Evolutionary conservation across 345 rosid genomes (phyloP).

Genomic region (Xanthoceras sorbifolium): DNA sequence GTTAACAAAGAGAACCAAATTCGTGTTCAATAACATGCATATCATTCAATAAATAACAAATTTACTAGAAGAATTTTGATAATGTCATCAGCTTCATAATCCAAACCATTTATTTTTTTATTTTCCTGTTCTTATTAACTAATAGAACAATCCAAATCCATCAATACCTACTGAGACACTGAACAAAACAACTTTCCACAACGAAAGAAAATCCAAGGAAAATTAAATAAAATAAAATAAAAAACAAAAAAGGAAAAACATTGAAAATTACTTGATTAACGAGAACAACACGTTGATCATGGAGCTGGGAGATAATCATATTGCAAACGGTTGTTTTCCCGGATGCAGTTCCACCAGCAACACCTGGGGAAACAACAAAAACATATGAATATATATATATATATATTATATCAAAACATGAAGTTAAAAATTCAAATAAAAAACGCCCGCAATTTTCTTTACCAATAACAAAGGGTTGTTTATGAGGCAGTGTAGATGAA

Average conservation of each 20-base stretch:
- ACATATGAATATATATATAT: background rate
- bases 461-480: constrained; percentile 87
- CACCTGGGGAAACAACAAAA: constrained; percentile 45
- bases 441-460: background rate
- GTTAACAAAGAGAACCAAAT: background rate
- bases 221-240: no score
- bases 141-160: background rate
- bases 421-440: background rate
- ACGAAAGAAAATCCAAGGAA: background rate
- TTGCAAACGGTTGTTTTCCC: constrained; percentile 96
- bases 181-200: background rate
- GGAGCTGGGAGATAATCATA: constrained; percentile 91
- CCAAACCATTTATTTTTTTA: no score
- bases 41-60: background rate
- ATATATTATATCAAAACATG: background rate
- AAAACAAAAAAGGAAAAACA: no score
- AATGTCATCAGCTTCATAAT: background rate
- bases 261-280: constrained; percentile 63
- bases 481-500: constrained; percentile 38
- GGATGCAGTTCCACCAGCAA: constrained; percentile 91
- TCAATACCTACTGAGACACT: background rate
- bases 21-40: background rate
- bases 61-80: background rate
- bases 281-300: constrained; percentile 77
- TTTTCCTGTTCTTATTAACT: background rate